Evolutionary conservation across 768 basidiomycete species (phyloP).

Genomic region (Collybiopsis luxurians): DNA sequence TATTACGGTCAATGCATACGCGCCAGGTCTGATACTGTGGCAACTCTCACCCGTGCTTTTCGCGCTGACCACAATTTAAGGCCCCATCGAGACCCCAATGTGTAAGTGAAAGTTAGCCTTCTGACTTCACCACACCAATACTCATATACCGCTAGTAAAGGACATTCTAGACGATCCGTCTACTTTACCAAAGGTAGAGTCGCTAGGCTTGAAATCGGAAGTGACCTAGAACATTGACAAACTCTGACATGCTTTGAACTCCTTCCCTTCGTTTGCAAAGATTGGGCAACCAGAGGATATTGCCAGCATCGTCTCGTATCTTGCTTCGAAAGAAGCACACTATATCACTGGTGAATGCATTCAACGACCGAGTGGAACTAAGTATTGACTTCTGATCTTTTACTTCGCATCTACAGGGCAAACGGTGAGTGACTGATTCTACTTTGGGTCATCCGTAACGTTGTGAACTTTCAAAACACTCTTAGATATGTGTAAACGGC

Average conservation of each 20-base stretch:
- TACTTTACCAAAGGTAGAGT: no score
- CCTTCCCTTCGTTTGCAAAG: slow-evolving; percentile 13
- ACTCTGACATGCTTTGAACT: slow-evolving; percentile 1
- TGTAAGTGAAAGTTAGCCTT: not conserved
- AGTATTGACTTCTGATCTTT: not conserved
- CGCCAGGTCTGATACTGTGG: slow-evolving; percentile 20
- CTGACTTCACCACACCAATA: no score
- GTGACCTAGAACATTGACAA: no score
- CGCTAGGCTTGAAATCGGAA: no score
- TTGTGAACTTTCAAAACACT: not conserved
- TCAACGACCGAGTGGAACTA: no score
- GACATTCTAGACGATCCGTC: no score
- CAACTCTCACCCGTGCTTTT: no score
- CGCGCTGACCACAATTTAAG: not conserved
- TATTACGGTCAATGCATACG: slow-evolving; percentile 26
- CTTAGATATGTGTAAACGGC: not conserved
- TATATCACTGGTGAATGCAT: slow-evolving; percentile 25
- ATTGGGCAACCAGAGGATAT: slow-evolving; percentile 20
- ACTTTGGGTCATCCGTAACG: not conserved
- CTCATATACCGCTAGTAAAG: no score
- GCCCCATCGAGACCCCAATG: not conserved
- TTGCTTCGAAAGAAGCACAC: slow-evolving; percentile 24
- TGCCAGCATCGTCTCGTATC: slow-evolving; percentile 27
- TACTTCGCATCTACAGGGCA: not conserved
- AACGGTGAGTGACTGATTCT: not conserved